Base-by-base conservation (phyloP, 2,329 filamentous ascomycete genomes). In the Ophiostoma ulmi region DNA sequence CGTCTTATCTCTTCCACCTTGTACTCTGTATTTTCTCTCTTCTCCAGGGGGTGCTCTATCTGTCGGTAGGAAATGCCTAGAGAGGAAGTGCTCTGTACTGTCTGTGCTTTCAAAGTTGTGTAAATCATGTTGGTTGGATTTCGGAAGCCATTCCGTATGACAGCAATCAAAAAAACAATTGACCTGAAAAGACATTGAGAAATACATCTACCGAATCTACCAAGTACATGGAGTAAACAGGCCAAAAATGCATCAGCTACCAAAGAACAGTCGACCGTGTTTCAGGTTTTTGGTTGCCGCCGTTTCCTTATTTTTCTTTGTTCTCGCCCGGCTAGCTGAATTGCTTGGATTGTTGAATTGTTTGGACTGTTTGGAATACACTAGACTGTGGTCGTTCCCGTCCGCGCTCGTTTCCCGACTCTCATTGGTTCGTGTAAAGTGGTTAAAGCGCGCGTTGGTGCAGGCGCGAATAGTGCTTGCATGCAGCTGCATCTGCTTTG, bases 401-500 rank as follows among this genome's bases (percentile, higher is more conserved):
- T 55, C 11, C 55, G 11, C 22, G 58, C 26, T 35, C 55, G 58
- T 63, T 63, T 35, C 8, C 13, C 13, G 26, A 5, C 58, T 63
- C 26, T 63, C 3, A 63, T 63, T 63, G 58, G 58, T 8, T 63
- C 22, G 26, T 35, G 26, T 35, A 63, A 63, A 35, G 26, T 35
- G n/a, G n/a, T 13, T 39, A 35, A 6, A 63, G 58, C 58, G 58
- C 58, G 58, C 58, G 58, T 55, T 10, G 14, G 17, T 26, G 13
- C 58, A 35, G 26, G 58, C n/a, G 55, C 26, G 11, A 31, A 61
- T 14, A 35, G 55, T 61, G 58, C 58, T 63, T 63, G 58, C 58
- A 63, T 63, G 22, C 58, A 31, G 58, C 58, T 58, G 58, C 58
- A 36, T 63, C 26, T 63, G 58, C 58, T 63, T 63, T 26, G 58